phyloP scores from a whole-genome alignment of 2,329 filamentous ascomycete species.

The Fusarium longipes region DNA sequence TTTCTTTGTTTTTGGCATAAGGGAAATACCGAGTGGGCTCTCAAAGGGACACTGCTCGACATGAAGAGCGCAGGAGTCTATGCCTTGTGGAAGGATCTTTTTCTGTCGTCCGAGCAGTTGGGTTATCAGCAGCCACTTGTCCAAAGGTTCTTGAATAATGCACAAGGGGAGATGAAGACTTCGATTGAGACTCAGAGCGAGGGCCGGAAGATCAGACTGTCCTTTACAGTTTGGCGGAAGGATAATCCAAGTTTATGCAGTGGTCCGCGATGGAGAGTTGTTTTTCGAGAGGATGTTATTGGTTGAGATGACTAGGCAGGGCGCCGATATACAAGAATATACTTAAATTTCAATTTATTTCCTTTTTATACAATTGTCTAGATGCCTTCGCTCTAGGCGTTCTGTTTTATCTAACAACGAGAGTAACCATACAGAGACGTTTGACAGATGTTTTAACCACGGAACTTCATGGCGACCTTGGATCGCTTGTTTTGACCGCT shows the following conservation, averaged over 20 bases:
- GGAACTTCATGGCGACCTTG: conserved; percentile 14
- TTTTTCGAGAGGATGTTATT: neutral
- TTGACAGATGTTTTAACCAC: too few relatives aligned
- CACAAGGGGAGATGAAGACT: neutral
- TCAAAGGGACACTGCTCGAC: neutral
- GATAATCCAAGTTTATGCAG: neutral
- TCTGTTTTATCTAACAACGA: too few relatives aligned
- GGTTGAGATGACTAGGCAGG: too few relatives aligned
- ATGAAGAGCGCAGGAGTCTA: fast-evolving
- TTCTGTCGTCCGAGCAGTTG: neutral
- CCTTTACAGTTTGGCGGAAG: neutral
- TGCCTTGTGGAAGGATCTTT: neutral
- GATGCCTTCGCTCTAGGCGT: neutral
- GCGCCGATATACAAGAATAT: neutral
- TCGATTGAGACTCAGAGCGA: neutral
- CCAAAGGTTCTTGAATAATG: neutral
- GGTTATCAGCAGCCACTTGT: neutral
- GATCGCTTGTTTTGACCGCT: neutral
- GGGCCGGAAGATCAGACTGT: neutral
- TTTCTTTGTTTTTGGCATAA: neutral
- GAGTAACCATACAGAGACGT: too few relatives aligned
- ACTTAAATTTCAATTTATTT: neutral
- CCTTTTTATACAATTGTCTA: neutral
- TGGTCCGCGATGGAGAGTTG: neutral
- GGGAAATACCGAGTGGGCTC: neutral